Evolutionary conservation across 495 filamentous ascomycete genomes (phyloP).

Genomic region (Podospora didyma): DNA sequence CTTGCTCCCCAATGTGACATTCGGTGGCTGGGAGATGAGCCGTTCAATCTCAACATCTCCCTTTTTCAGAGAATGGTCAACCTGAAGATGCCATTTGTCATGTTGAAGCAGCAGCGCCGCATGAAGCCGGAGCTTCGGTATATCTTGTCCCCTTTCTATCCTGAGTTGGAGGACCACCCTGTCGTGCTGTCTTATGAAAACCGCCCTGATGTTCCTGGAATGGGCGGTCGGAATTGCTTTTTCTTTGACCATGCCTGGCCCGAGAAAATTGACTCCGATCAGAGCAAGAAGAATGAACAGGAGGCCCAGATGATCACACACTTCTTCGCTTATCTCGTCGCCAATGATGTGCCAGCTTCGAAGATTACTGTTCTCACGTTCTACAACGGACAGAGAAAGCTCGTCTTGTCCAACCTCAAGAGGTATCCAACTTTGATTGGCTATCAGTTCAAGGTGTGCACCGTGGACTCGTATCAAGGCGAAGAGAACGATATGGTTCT

Average conservation of each 20-base stretch:
- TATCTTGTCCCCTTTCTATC: constrained; percentile 62
- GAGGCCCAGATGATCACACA: constrained; percentile 76
- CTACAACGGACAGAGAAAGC: constrained; percentile 81
- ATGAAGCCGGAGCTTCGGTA: constrained; percentile 67
- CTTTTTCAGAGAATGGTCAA: constrained; percentile 62
- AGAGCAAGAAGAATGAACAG: constrained; percentile 65
- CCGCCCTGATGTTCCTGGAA: constrained; percentile 67
- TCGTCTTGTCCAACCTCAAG: constrained; percentile 51
- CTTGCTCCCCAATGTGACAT: constrained; percentile 46
- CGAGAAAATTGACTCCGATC: constrained; percentile 60
- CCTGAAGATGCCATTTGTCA: constrained; percentile 60
- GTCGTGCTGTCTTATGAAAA: constrained; percentile 48
- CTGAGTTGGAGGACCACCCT: constrained; percentile 62
- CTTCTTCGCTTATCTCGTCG: constrained; percentile 67
- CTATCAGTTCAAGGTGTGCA: constrained; percentile 61
- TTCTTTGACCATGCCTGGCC: constrained; percentile 70
- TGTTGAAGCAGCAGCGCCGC: constrained; percentile 63
- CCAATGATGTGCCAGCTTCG: constrained; percentile 54
- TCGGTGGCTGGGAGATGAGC: constrained; percentile 68
- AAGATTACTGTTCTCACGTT: constrained; percentile 87
- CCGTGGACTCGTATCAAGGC: constrained; percentile 91
- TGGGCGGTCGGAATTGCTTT: constrained; percentile 65
- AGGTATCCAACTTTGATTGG: constrained; percentile 46
- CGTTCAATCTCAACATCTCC: constrained; percentile 50
- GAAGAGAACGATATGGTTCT: constrained; percentile 89